Base-by-base conservation (phyloP, 768 basidiomycete species). In the Hortiboletus flavorubellus region DNA sequence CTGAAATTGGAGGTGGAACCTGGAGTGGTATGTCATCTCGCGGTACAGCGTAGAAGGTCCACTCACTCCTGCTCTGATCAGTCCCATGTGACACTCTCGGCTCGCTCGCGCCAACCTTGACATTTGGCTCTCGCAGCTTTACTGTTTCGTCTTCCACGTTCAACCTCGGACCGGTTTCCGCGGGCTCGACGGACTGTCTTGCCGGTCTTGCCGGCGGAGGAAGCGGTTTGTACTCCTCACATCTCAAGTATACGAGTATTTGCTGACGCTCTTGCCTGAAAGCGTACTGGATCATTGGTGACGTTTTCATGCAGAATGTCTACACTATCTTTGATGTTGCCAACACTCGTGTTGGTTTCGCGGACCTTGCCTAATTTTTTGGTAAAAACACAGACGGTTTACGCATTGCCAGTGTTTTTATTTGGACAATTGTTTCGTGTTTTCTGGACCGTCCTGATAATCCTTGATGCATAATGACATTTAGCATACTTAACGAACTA, bases 311-410 rank as follows among this genome's bases (percentile, higher is more conserved):
- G 35, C 61, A 69, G 41, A 73, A 67, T 33, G 65, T 72, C 14
- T 73, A 73, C 57, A 61, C 57, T 1, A 59, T 69, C 35, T 68
- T 69, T 39, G 65, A 79, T 29, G 53, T 70, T 9, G 59, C 55
- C 5, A 73, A 72, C 44, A 67, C 51, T 26, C 71, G 68, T 30
- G 66, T 79, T 44, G 75, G 78, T 37, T 79, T 80, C 44, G 78
- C 78, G 52, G 56, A 70, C 51, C 64, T 72, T 42, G 55, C 44
- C 23, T 71, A 38, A 58, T n/a, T 5, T 12, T 45, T 46, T 34
- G 21, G 23, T 34, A 11, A 26, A 8, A n/a, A 34, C n/a, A 47
- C n/a, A 6, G 43, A 54, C 46, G 5, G 3, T 45, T 35, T 15
- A n/a, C 16, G 2, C 21, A 8, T 18, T 47, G n/a, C 29, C 6